Percentiles rank a stretch among this genome's conserved stretches.
Evolutionary conservation across 768 basidiomycete species (phyloP).

Genomic region (Lanmaoa rubissima): DNA sequence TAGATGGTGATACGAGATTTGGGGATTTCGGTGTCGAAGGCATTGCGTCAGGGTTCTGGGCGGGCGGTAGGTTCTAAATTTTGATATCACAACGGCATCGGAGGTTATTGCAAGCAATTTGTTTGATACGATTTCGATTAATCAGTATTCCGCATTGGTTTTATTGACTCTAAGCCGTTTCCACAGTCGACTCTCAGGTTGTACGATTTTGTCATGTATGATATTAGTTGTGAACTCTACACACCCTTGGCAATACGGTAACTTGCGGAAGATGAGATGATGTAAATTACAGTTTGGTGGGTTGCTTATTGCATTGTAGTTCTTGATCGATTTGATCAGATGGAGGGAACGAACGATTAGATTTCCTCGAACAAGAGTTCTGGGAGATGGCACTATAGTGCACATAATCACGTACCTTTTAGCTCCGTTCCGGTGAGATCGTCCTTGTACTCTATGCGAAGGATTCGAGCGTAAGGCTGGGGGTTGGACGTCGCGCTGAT

Average conservation of each 20-base stretch:
- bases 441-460: constrained; percentile 60
- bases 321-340: too few species aligned
- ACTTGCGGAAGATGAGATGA: not conserved
- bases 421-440: constrained; percentile 75
- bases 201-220: constrained; percentile 22
- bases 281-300: not conserved
- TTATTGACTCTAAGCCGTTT: not conserved
- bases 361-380: constrained; percentile 85
- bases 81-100: not conserved
- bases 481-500: not conserved
- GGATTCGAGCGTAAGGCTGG: constrained; percentile 4
- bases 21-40: constrained; percentile 82
- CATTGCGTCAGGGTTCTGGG: constrained; percentile 72
- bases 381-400: constrained; percentile 10
- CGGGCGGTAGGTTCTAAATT: constrained; percentile 43
- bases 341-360: constrained; percentile 73
- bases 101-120: constrained; percentile 4
- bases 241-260: not conserved
- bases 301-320: not conserved
- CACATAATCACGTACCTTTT: constrained; percentile 39
- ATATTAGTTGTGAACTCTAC: constrained; percentile 13
- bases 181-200: constrained; percentile 4
- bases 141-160: constrained; percentile 7
- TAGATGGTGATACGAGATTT: constrained; percentile 80
- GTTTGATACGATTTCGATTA: constrained; percentile 7